Percentiles rank a stretch among this genome's conserved stretches.
These are phyloP conservation scores for Penicillium brevicompactum DNA, from an alignment of 2,329 filamentous ascomycete genomes.

Conservation along the genomic window DNA sequence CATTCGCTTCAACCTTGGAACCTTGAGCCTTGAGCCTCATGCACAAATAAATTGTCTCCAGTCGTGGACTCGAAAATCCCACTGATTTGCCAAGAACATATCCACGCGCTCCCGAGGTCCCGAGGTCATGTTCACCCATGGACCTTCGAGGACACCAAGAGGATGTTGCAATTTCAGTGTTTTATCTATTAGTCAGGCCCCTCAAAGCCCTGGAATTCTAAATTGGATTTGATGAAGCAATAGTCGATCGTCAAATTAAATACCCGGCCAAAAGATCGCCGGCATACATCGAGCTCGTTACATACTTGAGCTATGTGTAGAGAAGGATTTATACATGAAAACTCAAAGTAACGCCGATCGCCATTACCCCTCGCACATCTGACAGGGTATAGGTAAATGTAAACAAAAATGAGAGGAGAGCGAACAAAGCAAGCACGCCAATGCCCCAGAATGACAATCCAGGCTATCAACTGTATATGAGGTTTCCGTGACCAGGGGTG, in stretches of 20 bases:
- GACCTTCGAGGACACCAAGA: no score
- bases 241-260: not conserved
- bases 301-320: slow-evolving; percentile 16
- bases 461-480: no score
- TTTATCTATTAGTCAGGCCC: no score
- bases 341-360: slow-evolving; percentile 16
- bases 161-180: no score
- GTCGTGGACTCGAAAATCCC: no score
- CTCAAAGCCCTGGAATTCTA: no score
- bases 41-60: no score
- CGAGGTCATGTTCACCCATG: no score
- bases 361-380: slow-evolving; percentile 21
- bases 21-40: not conserved
- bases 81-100: no score
- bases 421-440: slow-evolving; percentile 5
- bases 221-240: not conserved
- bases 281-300: slow-evolving; percentile 3
- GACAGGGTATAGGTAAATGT: slow-evolving; percentile 25
- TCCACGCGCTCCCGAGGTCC: no score
- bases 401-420: slow-evolving; percentile 20
- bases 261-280: not conserved
- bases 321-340: slow-evolving; percentile 25
- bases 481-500: no score
- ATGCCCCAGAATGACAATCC: not conserved
- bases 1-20: not conserved